Conservation (phyloP, 1,284 basidiomycete species). For the Ceraceosorus guamensis region DNA sequence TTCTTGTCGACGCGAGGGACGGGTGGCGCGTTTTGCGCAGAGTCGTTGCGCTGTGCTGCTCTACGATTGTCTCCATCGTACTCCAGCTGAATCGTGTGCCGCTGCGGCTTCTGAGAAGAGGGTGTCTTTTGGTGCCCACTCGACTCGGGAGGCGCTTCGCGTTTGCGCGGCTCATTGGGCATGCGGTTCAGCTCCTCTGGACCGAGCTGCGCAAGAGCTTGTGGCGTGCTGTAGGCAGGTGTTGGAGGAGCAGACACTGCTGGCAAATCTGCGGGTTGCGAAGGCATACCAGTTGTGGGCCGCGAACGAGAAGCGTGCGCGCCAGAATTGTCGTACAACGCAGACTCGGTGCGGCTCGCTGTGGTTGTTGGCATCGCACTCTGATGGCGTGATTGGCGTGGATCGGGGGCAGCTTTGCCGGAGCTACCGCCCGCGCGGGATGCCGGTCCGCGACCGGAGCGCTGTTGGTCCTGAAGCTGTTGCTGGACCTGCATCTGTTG, state of each 20-base stretch:
- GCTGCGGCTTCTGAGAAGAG: constrained; percentile 23
- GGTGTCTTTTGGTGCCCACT: constrained; percentile 3
- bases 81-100: constrained; percentile 44
- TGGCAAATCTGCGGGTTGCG: constrained; percentile 1
- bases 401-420: constrained; percentile 12
- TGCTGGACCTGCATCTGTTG: constrained; percentile 47
- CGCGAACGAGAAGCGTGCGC: constrained; percentile 6
- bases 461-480: constrained; percentile 41
- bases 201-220: neutral
- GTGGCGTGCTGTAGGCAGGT: neutral
- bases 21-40: neutral
- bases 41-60: neutral
- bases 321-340: constrained; percentile 4
- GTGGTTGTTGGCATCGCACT: constrained; percentile 21
- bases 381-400: too few species aligned
- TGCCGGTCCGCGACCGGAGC: constrained; percentile 1
- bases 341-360: constrained; percentile 13
- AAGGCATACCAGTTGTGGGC: constrained; percentile 11
- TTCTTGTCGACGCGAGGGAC: constrained; percentile 12
- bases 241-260: neutral
- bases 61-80: constrained; percentile 17
- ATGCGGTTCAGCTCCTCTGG: too few species aligned
- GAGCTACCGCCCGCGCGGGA: constrained; percentile 3
- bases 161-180: too few species aligned
- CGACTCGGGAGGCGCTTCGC: neutral